Base-by-base conservation (phyloP, 305 asterid species). In the Solanum hybrid region DNA sequence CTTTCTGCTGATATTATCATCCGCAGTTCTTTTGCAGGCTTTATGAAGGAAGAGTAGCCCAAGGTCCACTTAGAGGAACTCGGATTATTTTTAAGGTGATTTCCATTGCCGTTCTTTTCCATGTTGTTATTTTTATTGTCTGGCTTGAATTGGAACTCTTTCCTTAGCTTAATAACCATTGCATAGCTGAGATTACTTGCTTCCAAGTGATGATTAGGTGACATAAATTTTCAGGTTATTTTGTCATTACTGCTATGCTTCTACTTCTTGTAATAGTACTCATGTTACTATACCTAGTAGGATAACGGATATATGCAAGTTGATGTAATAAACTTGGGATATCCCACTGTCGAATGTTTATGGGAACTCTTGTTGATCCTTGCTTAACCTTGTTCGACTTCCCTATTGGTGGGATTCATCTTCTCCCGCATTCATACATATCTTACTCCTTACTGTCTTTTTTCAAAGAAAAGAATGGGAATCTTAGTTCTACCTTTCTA, bases 41-140 rank as follows among this genome's bases (percentile, higher is more conserved):
- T 94, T 97, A 95, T 91, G 97, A 97, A 91, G 99, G 99, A 89
- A 94, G 99, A 91, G 91, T 97, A 91, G 93, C 93, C 79, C 98
- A 95, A 91, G 99, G 99, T 89, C 93, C 96, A 60, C 94, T 85
- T 92, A 93, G 94, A 93, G 98, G 98, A 88, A 94, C 97, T 92
- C 90, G 98, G 7, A 95, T 97, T 89, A 85, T 96, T 88, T 96
- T 97, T 89, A 97, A 97, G 97, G 99, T 97, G 92, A 94, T 89
- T 88, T 37, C 78, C 37, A 66, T 66, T 89, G 4, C 71, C 32
- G 27, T 78, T 42, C 51, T 29, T 37, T 60, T 84, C 42, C 64
- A 89, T 89, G 66, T 64, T 40, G 11, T 9, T 38, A 31, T 79
- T n/a, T 45, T 66, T 86, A 32, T 45, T 2, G 51, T 88, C 37